Evolutionary conservation across 208 protist species (phyloP), one percentile per base, ranked within the genome.

Genomic region (Sergeia podlipaevii): DNA sequence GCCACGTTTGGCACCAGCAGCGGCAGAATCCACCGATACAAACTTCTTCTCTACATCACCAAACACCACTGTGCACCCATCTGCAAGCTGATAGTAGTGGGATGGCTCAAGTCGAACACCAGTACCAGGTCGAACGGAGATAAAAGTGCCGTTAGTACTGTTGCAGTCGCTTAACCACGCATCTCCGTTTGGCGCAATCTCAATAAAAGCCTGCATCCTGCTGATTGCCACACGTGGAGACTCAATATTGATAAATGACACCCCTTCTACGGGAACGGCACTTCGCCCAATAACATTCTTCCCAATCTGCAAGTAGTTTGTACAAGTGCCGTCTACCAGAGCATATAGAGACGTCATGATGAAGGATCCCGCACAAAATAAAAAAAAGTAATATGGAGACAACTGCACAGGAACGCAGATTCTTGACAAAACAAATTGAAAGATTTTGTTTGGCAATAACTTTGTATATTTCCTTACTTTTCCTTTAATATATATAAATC

Each of bases 111-210:
- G 65, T 4, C 80, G 77, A 17, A 83, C 61, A 1, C 85, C 83
- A 0, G 67, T 46, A 1, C 88, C 84, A 0, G 57, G 48, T 21
- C 65, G 63, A 10, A 86, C 45, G 24, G 77, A 54, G 15, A 93
- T 32, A 49, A 79, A 80, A 1, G 89, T 95, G 11, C 89, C 89
- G 70, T 95, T 95, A 2, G 89, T 95, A 29, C 85, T 93, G 32
- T 79, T 74, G 64, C 80, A 89, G 64, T 95, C 89, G 21, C 51
- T 61, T 11, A 95, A 38, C 85, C 89, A 95, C 26, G 78, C 84
- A 46, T 95, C 89, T 0, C 82, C 85, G 56, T 95, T 95, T 5
- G 72, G 33, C 13, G 61, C 70, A 1, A 95, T 51, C 30, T 91
- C 80, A 44, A 95, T 77, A 17, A 81, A 65, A 0, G 89, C 89